Evolutionary conservation across 768 basidiomycete genomes (phyloP), one percentile per base, ranked within the genome.

Genomic region (Boletus rubescentipes): DNA sequence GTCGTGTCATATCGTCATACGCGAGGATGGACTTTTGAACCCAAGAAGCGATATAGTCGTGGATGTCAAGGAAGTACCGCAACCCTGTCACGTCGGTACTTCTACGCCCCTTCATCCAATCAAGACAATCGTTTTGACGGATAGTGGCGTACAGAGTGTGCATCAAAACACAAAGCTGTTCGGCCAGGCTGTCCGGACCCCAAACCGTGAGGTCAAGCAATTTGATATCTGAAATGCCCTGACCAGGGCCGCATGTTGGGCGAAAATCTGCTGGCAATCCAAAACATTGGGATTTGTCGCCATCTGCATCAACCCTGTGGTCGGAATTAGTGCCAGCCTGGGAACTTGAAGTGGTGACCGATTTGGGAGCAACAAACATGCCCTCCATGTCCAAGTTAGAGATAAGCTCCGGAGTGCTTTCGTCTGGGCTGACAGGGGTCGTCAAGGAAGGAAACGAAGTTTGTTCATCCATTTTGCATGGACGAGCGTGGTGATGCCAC

Each of bases 121-220:
- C 66, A 31, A 96, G 74, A 67, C 89, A 96, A 62, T 95, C 91
- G 38, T 82, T 81, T 8, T 83, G 78, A 9, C 81, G 80, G 51
- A 94, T 82, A 64, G 82, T 84, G 54, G 75, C 70, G 68, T 93
- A 96, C 7, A 86, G 74, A 35, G 77, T 72, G 51, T 79, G 83
- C 67, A 95, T 91, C 56, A 85, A 74, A 41, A 94, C 72, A n/a
- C 87, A 84, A 40, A 96, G 75, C 61, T 95, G 92, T 39, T 92
- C 83, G 0, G 92, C 92, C 32, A 96, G 63, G 51, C 87, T 83
- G 20, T 78, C 64, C 2, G 90, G 78, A 60, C 89, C 85, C 54
- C 89, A 75, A 59, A 40, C 34, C 15, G 83, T 80, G 12, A 82
- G 65, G 16, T 38, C 38, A 9, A 51, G n/a, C 8, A 29, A 29